Percentiles rank a stretch among this genome's conserved stretches.
phyloP scores from a whole-genome alignment of 106 monocot genomes.

The Dioscorea alata region DNA sequence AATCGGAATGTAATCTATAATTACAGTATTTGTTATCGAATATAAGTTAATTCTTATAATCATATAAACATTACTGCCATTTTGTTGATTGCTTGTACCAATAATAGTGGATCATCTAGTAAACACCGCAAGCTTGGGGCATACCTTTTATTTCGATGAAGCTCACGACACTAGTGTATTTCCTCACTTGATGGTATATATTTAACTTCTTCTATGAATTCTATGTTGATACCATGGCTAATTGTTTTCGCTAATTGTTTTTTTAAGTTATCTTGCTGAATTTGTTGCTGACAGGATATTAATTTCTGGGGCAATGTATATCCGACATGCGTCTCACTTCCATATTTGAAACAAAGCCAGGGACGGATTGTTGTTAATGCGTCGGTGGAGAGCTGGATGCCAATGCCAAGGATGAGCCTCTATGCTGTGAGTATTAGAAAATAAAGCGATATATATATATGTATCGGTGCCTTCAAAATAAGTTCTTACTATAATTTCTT shows the following conservation, averaged over 20 bases:
- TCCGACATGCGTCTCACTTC: constrained; percentile 42
- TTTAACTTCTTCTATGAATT: not conserved
- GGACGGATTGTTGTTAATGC: constrained; percentile 40
- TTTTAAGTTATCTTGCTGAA: not conserved
- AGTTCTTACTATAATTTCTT: not conserved
- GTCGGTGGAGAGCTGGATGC: constrained; percentile 36
- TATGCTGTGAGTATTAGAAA: constrained; percentile 23
- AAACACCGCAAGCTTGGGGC: constrained; percentile 62
- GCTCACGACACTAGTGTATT: constrained; percentile 46
- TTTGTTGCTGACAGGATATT: constrained; percentile 26
- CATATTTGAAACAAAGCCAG: constrained; percentile 25
- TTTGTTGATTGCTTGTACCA: not conserved
- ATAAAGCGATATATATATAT: not conserved
- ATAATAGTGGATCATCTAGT: constrained; percentile 68
- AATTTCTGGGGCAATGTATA: constrained; percentile 55
- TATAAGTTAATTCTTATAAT: not conserved
- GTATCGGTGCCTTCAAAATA: not conserved
- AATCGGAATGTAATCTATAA: not conserved
- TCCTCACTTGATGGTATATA: constrained; percentile 49
- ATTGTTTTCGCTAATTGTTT: not conserved
- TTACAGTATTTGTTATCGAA: not conserved
- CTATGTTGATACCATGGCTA: not conserved
- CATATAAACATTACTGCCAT: not conserved
- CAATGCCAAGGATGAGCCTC: constrained; percentile 45
- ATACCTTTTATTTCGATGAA: constrained; percentile 60